A percentile compares a stretch with the other conserved stretches of the same genome.
These are phyloP conservation scores for Sequoiadendron giganteum DNA, from an alignment of 75 land plant genomes.

Conservation along the genomic window DNA sequence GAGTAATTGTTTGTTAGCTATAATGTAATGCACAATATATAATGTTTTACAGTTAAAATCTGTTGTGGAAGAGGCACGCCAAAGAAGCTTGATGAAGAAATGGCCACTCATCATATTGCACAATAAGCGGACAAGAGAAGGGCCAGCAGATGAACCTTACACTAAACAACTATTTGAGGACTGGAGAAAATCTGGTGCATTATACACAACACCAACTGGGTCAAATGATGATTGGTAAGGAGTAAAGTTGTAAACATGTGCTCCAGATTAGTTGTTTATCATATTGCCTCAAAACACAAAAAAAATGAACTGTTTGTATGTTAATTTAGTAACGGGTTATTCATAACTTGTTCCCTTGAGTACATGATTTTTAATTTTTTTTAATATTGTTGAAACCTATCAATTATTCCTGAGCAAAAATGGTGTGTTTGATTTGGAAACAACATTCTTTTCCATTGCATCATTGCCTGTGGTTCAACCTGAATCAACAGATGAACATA, in stretches of 20 bases:
- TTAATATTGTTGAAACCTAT: neutral
- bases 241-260: neutral
- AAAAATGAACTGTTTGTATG: neutral
- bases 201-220: slow-evolving; percentile 81
- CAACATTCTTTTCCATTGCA: neutral
- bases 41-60: slow-evolving; percentile 46
- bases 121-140: slow-evolving; percentile 44
- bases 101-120: slow-evolving; percentile 83
- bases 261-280: neutral
- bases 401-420: neutral
- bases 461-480: neutral
- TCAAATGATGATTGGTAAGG: slow-evolving; percentile 98
- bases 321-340: neutral
- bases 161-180: slow-evolving; percentile 43
- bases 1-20: neutral
- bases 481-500: neutral
- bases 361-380: neutral
- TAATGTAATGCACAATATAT: neutral
- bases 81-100: slow-evolving; percentile 39
- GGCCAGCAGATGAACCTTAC: slow-evolving; percentile 39
- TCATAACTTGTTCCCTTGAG: neutral
- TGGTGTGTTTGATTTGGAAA: neutral
- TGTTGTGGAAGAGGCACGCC: slow-evolving; percentile 53
- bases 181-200: slow-evolving; percentile 55
- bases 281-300: neutral